Base-by-base conservation (phyloP, 345 rosid species). In the Hypericum perforatum region DNA sequence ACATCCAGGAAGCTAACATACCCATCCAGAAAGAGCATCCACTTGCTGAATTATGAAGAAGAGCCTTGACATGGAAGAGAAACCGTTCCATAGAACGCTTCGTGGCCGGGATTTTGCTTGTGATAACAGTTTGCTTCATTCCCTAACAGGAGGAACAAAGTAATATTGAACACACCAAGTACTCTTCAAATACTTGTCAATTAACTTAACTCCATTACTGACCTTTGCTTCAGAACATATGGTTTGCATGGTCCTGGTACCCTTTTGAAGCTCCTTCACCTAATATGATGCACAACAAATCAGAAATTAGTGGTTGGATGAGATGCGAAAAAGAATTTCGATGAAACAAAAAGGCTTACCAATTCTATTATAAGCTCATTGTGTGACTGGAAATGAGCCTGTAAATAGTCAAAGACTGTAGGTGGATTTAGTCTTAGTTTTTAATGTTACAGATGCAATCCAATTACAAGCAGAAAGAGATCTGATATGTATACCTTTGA, bases 161-260 rank as follows among this genome's bases (percentile, higher is more conserved):
- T 7, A 32, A 68, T 6, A 63, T 45, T 16, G 43, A 46, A 15
- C 11, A 16, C 11, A 49, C 16, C 42, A 39, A 14, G 13, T 39
- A 7, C 43, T 45, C 53, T 54, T 13, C 39, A 46, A 60, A 47
- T 13, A 63, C 36, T 8, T 37, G 32, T 32, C 41, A 55, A 39
- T 39, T 11, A 10, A 43, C 22, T n/a, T 52, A 9, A 58, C 48
- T 11, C 32, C 32, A 1, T 22, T 22, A 45, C 74, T 68, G 58
- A 88, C 94, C 89, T 88, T 88, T 59, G 95, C 97, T 73, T 89
- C 97, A 53, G 89, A 85, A 66, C 95, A 89, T 9, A 85, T 52
- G 51, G 94, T 81, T 76, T 89, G 97, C 64, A 85, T 74, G 32
- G 86, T 85, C 72, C 91, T 76, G 58, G 91, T 89, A 48, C 91